A percentile compares a stretch with the other conserved stretches of the same genome.
phyloP scores from a whole-genome alignment of 2,329 filamentous ascomycete species.

The Curvularia lunata region DNA sequence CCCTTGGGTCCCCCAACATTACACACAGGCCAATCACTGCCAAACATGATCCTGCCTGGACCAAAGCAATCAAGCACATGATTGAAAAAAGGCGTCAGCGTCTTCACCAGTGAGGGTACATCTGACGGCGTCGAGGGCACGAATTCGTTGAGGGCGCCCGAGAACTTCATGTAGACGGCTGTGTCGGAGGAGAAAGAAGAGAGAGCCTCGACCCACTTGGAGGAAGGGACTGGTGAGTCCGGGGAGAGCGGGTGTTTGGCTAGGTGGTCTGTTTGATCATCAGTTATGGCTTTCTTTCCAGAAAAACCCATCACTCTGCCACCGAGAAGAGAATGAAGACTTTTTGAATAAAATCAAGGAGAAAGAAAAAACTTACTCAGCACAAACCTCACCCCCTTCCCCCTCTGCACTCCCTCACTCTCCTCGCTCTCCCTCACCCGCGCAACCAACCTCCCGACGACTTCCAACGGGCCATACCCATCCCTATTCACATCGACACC shows the following conservation, averaged over 20 bases:
- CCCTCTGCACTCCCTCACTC: conserved; percentile 61
- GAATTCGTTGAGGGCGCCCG: conserved; percentile 83
- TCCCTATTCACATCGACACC: conserved; percentile 81
- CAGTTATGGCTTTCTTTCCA: no score
- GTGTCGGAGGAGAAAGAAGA: conserved; percentile 68
- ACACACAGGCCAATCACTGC: conserved; percentile 92
- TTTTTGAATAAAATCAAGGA: no score
- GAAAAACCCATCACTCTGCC: no score
- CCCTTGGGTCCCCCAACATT: conserved; percentile 67
- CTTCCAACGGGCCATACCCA: conserved; percentile 66
- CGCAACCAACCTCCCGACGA: conserved; percentile 45
- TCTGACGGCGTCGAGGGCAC: conserved; percentile 42
- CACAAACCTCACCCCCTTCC: conserved; percentile 64
- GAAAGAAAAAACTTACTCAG: conserved; percentile 71
- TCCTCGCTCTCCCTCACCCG: conserved; percentile 53
- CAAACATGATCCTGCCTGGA: conserved; percentile 80
- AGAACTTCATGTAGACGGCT: conserved; percentile 88
- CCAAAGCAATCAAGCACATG: conserved; percentile 70
- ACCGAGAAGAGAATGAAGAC: no score
- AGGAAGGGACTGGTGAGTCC: conserved; percentile 57
- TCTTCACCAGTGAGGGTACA: conserved; percentile 5
- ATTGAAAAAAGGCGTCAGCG: conserved; percentile 32
- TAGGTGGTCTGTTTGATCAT: conserved; percentile 84
- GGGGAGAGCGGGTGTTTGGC: conserved; percentile 81
- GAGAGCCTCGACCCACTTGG: conserved; percentile 72